These are phyloP conservation scores for Salix brachista DNA, from an alignment of 345 rosid species.

Conservation along the genomic window DNA sequence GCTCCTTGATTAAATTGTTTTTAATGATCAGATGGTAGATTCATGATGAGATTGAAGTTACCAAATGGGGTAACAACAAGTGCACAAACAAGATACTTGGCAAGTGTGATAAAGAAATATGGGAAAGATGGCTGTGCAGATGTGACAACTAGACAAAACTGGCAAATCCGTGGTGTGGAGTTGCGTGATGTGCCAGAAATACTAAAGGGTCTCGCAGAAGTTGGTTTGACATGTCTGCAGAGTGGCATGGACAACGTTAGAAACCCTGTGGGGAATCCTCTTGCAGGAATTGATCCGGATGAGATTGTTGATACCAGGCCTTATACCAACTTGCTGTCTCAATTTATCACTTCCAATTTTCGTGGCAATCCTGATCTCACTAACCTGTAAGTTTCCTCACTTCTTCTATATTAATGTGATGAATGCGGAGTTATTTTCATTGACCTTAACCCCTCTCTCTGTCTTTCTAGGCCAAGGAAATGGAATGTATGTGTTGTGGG, in stretches of 20 bases:
- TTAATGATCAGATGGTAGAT: slow-evolving; percentile 65
- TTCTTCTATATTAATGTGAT: neutral
- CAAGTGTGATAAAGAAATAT: slow-evolving; percentile 79
- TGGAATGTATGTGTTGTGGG: slow-evolving; percentile 96
- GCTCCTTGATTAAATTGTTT: neutral
- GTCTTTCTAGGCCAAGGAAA: slow-evolving; percentile 75
- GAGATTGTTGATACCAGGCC: slow-evolving; percentile 93
- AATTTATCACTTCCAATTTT: slow-evolving; percentile 70
- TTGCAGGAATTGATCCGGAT: slow-evolving; percentile 84
- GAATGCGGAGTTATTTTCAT: neutral
- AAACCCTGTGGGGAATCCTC: slow-evolving; percentile 90
- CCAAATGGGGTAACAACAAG: slow-evolving; percentile 96
- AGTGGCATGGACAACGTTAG: slow-evolving; percentile 98
- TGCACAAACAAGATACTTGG: slow-evolving; percentile 75
- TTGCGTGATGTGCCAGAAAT: slow-evolving; percentile 88
- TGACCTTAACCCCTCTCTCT: slow-evolving; percentile 3
- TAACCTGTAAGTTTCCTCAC: slow-evolving; percentile 57
- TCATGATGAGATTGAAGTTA: slow-evolving; percentile 95
- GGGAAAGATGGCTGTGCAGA: slow-evolving; percentile 95
- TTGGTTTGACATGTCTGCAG: slow-evolving; percentile 84
- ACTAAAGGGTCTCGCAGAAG: slow-evolving; percentile 67
- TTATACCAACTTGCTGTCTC: slow-evolving; percentile 70
- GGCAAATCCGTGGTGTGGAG: slow-evolving; percentile 94
- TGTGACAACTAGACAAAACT: slow-evolving; percentile 89
- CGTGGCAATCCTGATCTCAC: slow-evolving; percentile 63